These are phyloP conservation scores for Coniochaeta sp. DNA, from an alignment of 2,329 filamentous ascomycete species.

Conservation along the genomic window DNA sequence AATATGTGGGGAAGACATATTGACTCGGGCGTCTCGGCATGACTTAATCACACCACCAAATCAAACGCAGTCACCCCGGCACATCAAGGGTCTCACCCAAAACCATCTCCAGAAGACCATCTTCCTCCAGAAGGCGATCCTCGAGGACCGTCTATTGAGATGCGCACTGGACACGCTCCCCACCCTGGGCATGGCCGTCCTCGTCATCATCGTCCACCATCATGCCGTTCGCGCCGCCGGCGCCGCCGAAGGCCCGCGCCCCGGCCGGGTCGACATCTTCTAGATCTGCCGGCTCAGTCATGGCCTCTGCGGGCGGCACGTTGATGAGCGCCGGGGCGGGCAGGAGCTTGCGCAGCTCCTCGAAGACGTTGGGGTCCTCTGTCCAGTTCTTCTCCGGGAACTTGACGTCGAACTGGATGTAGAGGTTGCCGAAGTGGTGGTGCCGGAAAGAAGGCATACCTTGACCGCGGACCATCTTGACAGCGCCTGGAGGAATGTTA, in stretches of 20 bases:
- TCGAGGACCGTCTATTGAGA: constrained; percentile 56
- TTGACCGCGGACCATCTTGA: constrained; percentile 93
- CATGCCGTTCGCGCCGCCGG: constrained; percentile 27
- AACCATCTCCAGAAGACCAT: neutral
- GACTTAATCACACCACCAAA: neutral
- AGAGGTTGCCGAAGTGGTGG: constrained; percentile 92
- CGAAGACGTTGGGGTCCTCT: constrained; percentile 60
- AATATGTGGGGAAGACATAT: no score
- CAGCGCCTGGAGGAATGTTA: constrained; percentile 51
- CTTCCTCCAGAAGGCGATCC: neutral
- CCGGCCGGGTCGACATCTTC: constrained; percentile 74
- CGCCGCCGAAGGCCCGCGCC: constrained; percentile 60
- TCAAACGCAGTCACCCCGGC: neutral
- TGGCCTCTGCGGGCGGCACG: constrained; percentile 70
- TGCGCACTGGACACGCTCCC: constrained; percentile 77
- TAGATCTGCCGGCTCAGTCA: constrained; percentile 83
- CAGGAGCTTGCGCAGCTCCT: constrained; percentile 76
- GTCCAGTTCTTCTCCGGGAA: constrained; percentile 79
- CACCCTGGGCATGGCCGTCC: constrained; percentile 59
- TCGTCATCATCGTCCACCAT: constrained; percentile 69
- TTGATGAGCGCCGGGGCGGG: constrained; percentile 58
- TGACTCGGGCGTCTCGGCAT: neutral
- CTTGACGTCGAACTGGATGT: constrained; percentile 95
- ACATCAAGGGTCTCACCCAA: neutral
- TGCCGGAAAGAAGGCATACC: constrained; percentile 96